Conservation (phyloP, 2,329 filamentous ascomycete genomes). For the Cytospora chrysosperma region DNA sequence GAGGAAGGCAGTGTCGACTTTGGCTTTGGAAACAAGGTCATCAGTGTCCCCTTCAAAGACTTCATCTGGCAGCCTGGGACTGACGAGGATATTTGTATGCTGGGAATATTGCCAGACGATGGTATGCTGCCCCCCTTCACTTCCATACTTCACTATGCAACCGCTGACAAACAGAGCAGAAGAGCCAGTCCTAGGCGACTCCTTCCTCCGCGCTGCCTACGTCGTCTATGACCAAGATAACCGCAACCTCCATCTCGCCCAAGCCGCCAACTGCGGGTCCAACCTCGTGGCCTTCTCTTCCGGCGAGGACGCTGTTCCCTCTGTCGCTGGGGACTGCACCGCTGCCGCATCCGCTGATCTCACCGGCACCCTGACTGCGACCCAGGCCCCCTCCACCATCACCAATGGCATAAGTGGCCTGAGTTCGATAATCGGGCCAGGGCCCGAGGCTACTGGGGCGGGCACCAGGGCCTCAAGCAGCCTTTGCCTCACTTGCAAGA, state of each 20-base stretch:
- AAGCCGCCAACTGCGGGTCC: conserved; percentile 20
- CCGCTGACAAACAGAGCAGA: conserved; percentile 31
- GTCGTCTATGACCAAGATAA: conserved; percentile 50
- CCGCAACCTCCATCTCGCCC: conserved; percentile 22
- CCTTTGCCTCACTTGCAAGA: too few relatives aligned
- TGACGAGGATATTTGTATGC: conserved; percentile 38
- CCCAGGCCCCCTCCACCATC: conserved; percentile 4
- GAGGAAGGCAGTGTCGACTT: conserved; percentile 47
- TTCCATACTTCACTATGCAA: conserved; percentile 22
- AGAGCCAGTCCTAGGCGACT: conserved; percentile 45
- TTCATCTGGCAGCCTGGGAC: conserved; percentile 46
- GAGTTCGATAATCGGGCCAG: not conserved
- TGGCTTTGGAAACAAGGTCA: conserved; percentile 41
- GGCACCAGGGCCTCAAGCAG: conserved; percentile 1
- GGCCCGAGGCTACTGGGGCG: not conserved
- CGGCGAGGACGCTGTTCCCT: conserved; percentile 12
- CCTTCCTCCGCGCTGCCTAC: conserved; percentile 44
- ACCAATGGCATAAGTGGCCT: not conserved
- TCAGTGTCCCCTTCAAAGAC: conserved; percentile 46
- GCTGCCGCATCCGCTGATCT: not conserved
- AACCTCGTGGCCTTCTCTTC: conserved; percentile 14
- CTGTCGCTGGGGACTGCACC: conserved; percentile 16
- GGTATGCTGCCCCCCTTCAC: not conserved
- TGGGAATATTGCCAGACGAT: conserved; percentile 35
- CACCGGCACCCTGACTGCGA: not conserved